These are phyloP conservation scores for Daedalea quercina DNA, from an alignment of 768 basidiomycete species.

Conservation along the genomic window DNA sequence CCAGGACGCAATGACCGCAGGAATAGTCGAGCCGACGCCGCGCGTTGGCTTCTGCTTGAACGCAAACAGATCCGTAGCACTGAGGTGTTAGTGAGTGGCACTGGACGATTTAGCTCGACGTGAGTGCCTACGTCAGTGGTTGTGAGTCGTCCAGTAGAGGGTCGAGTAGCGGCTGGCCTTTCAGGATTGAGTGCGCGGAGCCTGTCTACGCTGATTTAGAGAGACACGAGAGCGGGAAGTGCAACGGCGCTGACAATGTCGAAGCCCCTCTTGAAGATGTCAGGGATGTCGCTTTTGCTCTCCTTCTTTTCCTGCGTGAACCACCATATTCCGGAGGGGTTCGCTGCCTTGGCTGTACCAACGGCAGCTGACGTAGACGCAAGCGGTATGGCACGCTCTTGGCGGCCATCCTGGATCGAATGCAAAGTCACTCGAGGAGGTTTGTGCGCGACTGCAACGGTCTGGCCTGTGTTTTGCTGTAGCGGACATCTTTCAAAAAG, in stretches of 20 bases:
- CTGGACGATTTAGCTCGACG: neutral
- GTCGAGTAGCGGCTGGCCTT: constrained; percentile 66
- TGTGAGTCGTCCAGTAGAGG: constrained; percentile 60
- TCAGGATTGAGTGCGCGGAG: constrained; percentile 65
- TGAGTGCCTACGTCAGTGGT: constrained; percentile 51
- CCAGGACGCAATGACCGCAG: constrained; percentile 62
- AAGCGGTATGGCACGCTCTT: constrained; percentile 42
- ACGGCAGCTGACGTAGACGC: constrained; percentile 7
- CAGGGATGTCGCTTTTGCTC: constrained; percentile 46
- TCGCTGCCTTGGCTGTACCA: constrained; percentile 15
- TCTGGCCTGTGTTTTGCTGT: constrained; percentile 39
- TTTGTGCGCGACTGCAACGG: constrained; percentile 60
- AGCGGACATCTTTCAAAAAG: too few species aligned
- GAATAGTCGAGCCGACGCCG: constrained; percentile 37
- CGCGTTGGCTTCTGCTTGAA: constrained; percentile 66
- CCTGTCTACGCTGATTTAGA: constrained; percentile 47
- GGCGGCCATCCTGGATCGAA: constrained; percentile 71
- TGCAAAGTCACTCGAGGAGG: constrained; percentile 65
- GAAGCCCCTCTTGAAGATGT: constrained; percentile 66
- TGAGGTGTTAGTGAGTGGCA: constrained; percentile 22
- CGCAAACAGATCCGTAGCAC: constrained; percentile 75
- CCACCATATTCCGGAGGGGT: constrained; percentile 67
- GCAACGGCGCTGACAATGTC: constrained; percentile 43
- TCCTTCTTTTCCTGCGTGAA: constrained; percentile 42
- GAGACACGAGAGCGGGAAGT: neutral